These are phyloP conservation scores for Teratosphaeria destructans DNA, from an alignment of 2,329 filamentous ascomycete genomes.

Conservation along the genomic window DNA sequence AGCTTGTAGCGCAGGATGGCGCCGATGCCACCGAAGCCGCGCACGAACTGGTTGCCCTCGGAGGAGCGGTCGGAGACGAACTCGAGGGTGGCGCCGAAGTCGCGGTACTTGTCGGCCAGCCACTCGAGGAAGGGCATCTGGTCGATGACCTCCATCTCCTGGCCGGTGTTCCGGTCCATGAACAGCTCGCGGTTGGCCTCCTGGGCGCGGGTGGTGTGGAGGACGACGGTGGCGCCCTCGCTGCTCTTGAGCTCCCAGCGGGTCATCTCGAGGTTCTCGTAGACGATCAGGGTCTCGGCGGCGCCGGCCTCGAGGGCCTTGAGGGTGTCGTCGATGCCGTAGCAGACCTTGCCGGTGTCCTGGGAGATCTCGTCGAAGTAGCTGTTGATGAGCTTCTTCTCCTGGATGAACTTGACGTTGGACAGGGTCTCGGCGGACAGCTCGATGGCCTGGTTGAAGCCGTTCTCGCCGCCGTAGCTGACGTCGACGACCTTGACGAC, in stretches of 20 bases:
- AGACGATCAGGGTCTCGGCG: slow-evolving; percentile 88
- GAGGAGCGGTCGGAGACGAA: slow-evolving; percentile 96
- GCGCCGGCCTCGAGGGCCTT: slow-evolving; percentile 95
- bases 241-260: slow-evolving; percentile 82
- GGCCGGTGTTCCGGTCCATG: slow-evolving; percentile 88
- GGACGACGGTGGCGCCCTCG: slow-evolving; percentile 57
- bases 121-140: slow-evolving; percentile 96
- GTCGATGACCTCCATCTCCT: slow-evolving; percentile 90
- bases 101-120: slow-evolving; percentile 97
- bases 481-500: slow-evolving; percentile 99
- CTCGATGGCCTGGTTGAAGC: slow-evolving; percentile 99
- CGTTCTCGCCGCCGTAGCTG: slow-evolving; percentile 97
- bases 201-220: slow-evolving; percentile 82
- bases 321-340: slow-evolving; percentile 93
- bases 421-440: slow-evolving; percentile 87
- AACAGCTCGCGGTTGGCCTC: slow-evolving; percentile 74
- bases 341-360: slow-evolving; percentile 93
- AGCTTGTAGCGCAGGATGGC: slow-evolving; percentile 98
- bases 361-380: slow-evolving; percentile 99
- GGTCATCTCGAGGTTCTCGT: slow-evolving; percentile 91
- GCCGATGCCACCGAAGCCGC: slow-evolving; percentile 97
- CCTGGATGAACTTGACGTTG: slow-evolving; percentile 99
- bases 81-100: slow-evolving; percentile 90
- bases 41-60: slow-evolving; percentile 99
- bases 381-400: slow-evolving; percentile 98